phyloP scores from a whole-genome alignment of 2,329 filamentous ascomycete species.

The Penicillium freii region DNA sequence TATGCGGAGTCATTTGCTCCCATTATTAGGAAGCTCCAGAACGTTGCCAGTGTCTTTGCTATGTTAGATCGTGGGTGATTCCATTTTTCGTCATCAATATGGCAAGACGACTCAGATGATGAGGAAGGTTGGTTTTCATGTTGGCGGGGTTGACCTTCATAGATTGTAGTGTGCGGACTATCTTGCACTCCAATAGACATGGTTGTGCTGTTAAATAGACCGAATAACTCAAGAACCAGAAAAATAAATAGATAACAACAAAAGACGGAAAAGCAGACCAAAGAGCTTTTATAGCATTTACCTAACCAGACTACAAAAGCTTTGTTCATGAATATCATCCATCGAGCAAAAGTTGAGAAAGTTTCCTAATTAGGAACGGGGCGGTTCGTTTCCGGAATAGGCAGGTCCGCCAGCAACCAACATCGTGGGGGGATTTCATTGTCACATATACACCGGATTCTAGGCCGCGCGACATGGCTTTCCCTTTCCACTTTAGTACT shows the following conservation, averaged over 20 bases:
- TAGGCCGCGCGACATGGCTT: no score
- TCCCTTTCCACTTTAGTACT: no score
- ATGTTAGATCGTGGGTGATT: conserved; percentile 37
- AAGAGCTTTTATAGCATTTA: background rate
- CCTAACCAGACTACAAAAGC: background rate
- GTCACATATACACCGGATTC: no score
- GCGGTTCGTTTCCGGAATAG: background rate
- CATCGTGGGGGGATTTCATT: no score
- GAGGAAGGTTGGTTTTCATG: background rate
- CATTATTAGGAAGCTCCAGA: conserved; percentile 56
- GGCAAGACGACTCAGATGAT: background rate
- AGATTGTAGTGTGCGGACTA: background rate
- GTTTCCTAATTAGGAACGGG: background rate
- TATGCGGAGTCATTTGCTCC: conserved; percentile 58
- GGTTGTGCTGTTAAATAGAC: background rate
- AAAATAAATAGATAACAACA: background rate
- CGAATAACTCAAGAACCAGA: background rate
- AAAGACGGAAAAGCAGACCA: no score
- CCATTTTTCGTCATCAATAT: conserved; percentile 7
- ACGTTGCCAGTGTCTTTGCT: conserved; percentile 50
- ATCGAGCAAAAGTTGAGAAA: background rate
- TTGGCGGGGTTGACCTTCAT: background rate
- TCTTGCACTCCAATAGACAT: background rate
- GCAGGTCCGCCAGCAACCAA: conserved; percentile 1
- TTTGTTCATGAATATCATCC: background rate